Percentiles rank a stretch among this genome's conserved stretches.
These are phyloP conservation scores for Cyberlindnera saturnus DNA, from an alignment of 805 yeast genomes.

Conservation along the genomic window DNA sequence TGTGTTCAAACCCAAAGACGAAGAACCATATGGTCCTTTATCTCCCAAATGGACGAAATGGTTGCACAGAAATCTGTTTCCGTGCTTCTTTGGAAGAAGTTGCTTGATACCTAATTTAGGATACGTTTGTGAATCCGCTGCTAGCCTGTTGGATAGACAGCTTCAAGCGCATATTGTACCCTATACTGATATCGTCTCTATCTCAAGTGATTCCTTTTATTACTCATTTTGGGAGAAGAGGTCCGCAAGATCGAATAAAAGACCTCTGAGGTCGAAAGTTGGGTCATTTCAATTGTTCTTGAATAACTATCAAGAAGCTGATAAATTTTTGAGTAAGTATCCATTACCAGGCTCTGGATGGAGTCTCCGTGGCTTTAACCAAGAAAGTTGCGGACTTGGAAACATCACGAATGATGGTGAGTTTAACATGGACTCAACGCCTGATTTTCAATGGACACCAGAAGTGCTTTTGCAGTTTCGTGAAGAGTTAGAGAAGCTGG, in stretches of 20 bases:
- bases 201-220: slow-evolving; percentile 29
- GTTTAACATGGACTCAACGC: slow-evolving; percentile 6
- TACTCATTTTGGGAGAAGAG: slow-evolving; percentile 42
- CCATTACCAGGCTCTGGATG: slow-evolving; percentile 49
- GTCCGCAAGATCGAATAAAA: slow-evolving; percentile 5
- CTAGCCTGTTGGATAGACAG: slow-evolving; percentile 57
- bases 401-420: slow-evolving; percentile 1
- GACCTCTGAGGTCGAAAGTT: slow-evolving; percentile 39
- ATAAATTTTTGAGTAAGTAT: slow-evolving; percentile 44
- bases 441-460: slow-evolving; percentile 48
- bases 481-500: slow-evolving; percentile 60
- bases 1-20: slow-evolving; percentile 74
- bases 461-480: slow-evolving; percentile 44
- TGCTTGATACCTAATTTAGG: slow-evolving; percentile 71
- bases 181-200: slow-evolving; percentile 48
- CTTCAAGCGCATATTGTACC: slow-evolving; percentile 59
- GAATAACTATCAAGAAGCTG: slow-evolving; percentile 53
- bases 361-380: slow-evolving; percentile 1
- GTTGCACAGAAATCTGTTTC: slow-evolving; percentile 69
- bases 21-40: slow-evolving; percentile 74
- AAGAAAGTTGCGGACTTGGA: background rate
- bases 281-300: slow-evolving; percentile 68
- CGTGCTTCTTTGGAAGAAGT: slow-evolving; percentile 70
- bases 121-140: slow-evolving; percentile 67
- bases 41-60: slow-evolving; percentile 79